Evolutionary conservation across 2,329 filamentous ascomycete species (phyloP), one percentile per base, ranked within the genome.

Genomic region (Grosmannia huntii): DNA sequence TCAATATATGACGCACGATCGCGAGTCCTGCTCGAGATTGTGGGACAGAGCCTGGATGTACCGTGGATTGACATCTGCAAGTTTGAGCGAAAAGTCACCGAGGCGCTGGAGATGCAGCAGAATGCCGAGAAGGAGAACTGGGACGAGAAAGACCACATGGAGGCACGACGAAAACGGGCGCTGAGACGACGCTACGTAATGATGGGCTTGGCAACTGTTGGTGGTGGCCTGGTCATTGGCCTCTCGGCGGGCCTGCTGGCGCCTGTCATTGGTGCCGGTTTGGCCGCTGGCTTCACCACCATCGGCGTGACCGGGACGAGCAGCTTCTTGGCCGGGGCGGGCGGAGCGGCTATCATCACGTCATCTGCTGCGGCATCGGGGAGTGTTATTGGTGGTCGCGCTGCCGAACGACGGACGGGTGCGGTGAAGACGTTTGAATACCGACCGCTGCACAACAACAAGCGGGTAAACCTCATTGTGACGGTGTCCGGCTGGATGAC

Each of bases 401-500:
- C 94, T 28, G 90, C 91, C n/a, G 79, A 89, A 66, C 82, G 91
- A 65, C 82, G 94, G 64, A 97, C 89, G 1, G 92, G 94, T 16
- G 85, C 91, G 1, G 95, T 99, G 59, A 90, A 86, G 72, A 99
- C 94, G 0, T 99, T 97, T 67, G 94, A 99, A 71, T 99, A 97
- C 69, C 83, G 92, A 51, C 94, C 94, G 7, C 75, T 99, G 52
- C 91, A 97, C 75, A 99, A 99, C 74, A 97, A 97, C 72, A 99
- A 99, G 73, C 81, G 91, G 59, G 89, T 96, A 46, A 97, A 99
- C 66, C 79, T 99, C 33, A 94, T 99, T 62, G 84, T 99, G 46
- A 97, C 94, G 0, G 83, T 99, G 33, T 90, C 92, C 0, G 94
- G 94, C 4, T 99, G 94, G 94, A 95, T 99, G 87, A 96, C 90